These are phyloP conservation scores for Neocucurbitaria cava DNA, from an alignment of 2,329 filamentous ascomycete genomes.

Conservation along the genomic window DNA sequence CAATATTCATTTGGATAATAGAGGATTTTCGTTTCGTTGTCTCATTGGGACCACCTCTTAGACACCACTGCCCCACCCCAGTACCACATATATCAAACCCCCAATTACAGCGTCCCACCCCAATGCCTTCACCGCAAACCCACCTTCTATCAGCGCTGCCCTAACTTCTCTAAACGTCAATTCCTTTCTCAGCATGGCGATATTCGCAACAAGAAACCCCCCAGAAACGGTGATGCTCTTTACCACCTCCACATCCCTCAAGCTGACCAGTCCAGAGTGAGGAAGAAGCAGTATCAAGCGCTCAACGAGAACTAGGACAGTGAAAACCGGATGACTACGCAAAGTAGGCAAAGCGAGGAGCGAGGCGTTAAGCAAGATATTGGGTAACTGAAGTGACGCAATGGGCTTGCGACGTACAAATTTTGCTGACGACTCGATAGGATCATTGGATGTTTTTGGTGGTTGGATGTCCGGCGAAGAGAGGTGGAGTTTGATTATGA, in stretches of 20 bases:
- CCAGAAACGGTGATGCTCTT: slow-evolving; percentile 31
- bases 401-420: slow-evolving; percentile 12
- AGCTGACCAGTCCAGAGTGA: slow-evolving; percentile 21
- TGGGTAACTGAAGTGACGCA: slow-evolving; percentile 30
- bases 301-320: slow-evolving; percentile 22
- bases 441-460: neutral
- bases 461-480: slow-evolving; percentile 18
- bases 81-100: slow-evolving; percentile 17
- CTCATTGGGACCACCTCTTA: no score
- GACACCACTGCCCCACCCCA: slow-evolving; percentile 37
- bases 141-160: slow-evolving; percentile 11
- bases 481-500: slow-evolving; percentile 37
- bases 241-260: slow-evolving; percentile 22
- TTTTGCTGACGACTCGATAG: neutral
- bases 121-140: slow-evolving; percentile 31
- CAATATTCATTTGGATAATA: no score
- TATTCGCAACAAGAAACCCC: slow-evolving; percentile 34
- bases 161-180: slow-evolving; percentile 11
- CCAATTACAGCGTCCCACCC: slow-evolving; percentile 37
- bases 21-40: no score
- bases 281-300: slow-evolving; percentile 34
- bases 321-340: slow-evolving; percentile 22
- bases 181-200: slow-evolving; percentile 25
- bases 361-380: slow-evolving; percentile 32
- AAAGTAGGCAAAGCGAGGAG: slow-evolving; percentile 31